phyloP scores from a whole-genome alignment of 2,329 filamentous ascomycete genomes.

The Fusarium luffae region DNA sequence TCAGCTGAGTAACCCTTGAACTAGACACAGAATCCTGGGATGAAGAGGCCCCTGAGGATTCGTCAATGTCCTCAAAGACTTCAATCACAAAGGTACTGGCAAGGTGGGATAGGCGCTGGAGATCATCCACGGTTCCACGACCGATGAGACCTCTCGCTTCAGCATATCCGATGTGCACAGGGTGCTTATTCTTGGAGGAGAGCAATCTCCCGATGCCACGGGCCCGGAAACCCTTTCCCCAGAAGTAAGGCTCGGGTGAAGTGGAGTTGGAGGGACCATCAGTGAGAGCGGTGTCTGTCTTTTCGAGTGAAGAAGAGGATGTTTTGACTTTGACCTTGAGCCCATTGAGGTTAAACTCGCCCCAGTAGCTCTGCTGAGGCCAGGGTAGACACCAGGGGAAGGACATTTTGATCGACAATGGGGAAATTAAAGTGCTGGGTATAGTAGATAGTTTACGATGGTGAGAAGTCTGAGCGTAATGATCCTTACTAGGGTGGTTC shows the following conservation, averaged over 20 bases:
- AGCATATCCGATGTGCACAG: conserved; percentile 29
- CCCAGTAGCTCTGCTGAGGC: conserved; percentile 38
- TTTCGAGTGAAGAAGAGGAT: neutral
- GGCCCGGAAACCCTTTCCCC: conserved; percentile 36
- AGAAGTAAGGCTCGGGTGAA: conserved; percentile 26
- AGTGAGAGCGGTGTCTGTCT: neutral
- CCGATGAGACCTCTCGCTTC: conserved; percentile 38
- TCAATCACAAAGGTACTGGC: conserved; percentile 33
- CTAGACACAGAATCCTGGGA: conserved; percentile 12
- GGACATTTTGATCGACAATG: conserved; percentile 40
- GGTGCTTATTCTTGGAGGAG: conserved; percentile 11
- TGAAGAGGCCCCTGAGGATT: conserved; percentile 19
- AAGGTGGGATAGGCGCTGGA: conserved; percentile 27
- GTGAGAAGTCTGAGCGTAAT: conserved; percentile 35
- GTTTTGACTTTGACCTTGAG: conserved; percentile 38
- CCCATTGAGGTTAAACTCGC: conserved; percentile 39
- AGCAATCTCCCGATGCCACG: conserved; percentile 29
- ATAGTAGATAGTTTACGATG: conserved; percentile 7
- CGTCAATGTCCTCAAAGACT: conserved; percentile 35
- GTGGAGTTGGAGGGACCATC: neutral
- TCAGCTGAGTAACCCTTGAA: conserved; percentile 26
- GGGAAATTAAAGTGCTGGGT: conserved; percentile 8
- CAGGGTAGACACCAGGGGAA: conserved; percentile 32
- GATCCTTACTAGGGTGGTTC: conserved; percentile 15
- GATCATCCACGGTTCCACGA: conserved; percentile 27